Percentiles rank a stretch among this genome's conserved stretches.
Evolutionary conservation across 805 yeast genomes (phyloP).

Genomic region (Ogataea methanolica): DNA sequence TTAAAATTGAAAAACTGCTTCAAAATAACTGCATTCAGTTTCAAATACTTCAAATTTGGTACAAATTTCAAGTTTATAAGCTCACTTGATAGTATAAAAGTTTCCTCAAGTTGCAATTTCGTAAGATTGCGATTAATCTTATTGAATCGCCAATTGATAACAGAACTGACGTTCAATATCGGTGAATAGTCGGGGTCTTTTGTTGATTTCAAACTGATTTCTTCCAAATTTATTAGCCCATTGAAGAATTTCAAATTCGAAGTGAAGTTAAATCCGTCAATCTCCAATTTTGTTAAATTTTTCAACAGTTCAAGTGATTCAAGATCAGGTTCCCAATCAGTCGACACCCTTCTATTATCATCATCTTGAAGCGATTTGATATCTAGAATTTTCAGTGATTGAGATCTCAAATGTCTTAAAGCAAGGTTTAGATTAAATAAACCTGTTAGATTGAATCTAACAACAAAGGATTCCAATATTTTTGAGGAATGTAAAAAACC

Average conservation of each 20-base stretch:
- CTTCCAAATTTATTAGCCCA: slow-evolving; percentile 1
- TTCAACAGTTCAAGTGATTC: not conserved
- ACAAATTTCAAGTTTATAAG: slow-evolving; percentile 1
- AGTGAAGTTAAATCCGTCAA: slow-evolving; percentile 6
- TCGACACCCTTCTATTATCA: slow-evolving; percentile 7
- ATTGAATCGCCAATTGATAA: not conserved
- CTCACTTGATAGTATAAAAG: slow-evolving; percentile 3
- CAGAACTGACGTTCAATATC: not conserved
- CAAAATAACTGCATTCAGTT: not conserved
- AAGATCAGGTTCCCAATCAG: slow-evolving; percentile 8
- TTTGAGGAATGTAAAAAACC: slow-evolving; percentile 3
- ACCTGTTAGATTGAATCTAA: slow-evolving; percentile 5
- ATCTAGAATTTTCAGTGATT: slow-evolving; percentile 1
- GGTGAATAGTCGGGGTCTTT: slow-evolving; percentile 8
- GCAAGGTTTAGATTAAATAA: slow-evolving; percentile 3
- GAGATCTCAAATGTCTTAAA: not conserved
- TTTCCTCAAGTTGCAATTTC: not conserved
- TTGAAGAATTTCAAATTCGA: slow-evolving; percentile 5
- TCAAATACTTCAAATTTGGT: slow-evolving; percentile 1
- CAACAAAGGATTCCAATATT: not conserved
- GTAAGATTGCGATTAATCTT: not conserved
- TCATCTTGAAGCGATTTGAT: slow-evolving; percentile 7
- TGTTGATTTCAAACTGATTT: slow-evolving; percentile 4
- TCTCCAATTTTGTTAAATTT: not conserved
- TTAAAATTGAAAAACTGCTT: slow-evolving; percentile 2